Evolutionary conservation across 2,329 filamentous ascomycete species (phyloP), one percentile per base, ranked within the genome.

Genomic region (Colletotrichum spaethianum): DNA sequence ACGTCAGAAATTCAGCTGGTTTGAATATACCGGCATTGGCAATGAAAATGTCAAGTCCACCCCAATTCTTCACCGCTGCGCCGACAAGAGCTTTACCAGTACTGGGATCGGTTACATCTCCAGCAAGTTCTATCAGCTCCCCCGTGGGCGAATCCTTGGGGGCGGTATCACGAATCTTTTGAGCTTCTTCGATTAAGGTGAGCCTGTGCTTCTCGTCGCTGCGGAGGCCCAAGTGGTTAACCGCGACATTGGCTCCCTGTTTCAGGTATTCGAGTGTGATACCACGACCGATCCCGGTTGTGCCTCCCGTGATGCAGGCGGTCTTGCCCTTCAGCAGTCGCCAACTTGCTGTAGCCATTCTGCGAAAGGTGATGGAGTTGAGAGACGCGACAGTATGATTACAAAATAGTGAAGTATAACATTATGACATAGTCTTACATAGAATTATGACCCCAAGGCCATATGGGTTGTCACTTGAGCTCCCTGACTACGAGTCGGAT

Each of bases 281-380:
- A 40, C 91, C 91, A 78, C 90, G 85, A 33, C 92, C 92, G 74
- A 93, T 93, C 33, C 91, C 91, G 4, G 91, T 93, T 12, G 90
- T 86, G 42, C 89, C 91, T 67, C 91, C 91, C 2, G 91, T 93
- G 71, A 93, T 91, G 74, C 89, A 90, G 75, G 90, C 90, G 26
- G 88, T 86, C 78, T 92, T 93, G 76, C 85, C 86, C 65, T 80
- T 73, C 56, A 92, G 86, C 74, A 92, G 44, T 6, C 65, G 65
- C 38, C 57, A 63, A 36, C 42, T 44, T 11, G 69, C 36, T 26
- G 55, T 38, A 36, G 55, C 31, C 65, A 72, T 72, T 28, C 16
- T 33, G 38, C n/a, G 5, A 20, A 16, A 23, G 26, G 20, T 26
- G n/a, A 40, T 18, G 20, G 9, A 26, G n/a, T 40, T 8, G 40